phyloP scores from a whole-genome alignment of 495 filamentous ascomycete species.

The Astrothelium macrocarpum region DNA sequence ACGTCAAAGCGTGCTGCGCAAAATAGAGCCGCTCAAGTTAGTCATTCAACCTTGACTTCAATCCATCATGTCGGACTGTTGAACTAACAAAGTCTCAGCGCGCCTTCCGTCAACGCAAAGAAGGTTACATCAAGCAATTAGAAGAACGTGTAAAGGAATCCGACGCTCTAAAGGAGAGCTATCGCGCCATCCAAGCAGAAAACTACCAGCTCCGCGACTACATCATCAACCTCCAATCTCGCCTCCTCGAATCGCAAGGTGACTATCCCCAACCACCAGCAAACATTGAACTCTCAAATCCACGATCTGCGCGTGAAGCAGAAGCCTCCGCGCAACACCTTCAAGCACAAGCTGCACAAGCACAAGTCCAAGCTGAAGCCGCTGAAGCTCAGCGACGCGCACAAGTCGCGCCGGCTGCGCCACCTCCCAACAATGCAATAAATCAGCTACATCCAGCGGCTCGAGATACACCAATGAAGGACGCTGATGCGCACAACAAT shows the following conservation, averaged over 20 bases:
- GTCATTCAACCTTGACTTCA: conserved; percentile 17
- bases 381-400: conserved; percentile 1
- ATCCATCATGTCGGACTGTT: conserved; percentile 9
- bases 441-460: background rate
- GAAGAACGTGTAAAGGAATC: conserved; percentile 81
- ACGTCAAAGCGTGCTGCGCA: conserved; percentile 94
- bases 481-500: background rate
- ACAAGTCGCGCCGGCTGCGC: background rate
- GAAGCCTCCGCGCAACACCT: conserved; percentile 1
- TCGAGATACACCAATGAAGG: conserved; percentile 2
- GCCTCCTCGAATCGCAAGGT: conserved; percentile 73
- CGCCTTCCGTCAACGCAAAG: conserved; percentile 95
- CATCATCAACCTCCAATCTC: conserved; percentile 77
- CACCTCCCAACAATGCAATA: background rate
- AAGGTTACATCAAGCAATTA: conserved; percentile 93
- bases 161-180: conserved; percentile 56
- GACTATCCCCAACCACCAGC: conserved; percentile 75
- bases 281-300: conserved; percentile 45
- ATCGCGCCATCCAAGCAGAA: conserved; percentile 68
- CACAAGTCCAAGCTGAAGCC: conserved; percentile 1
- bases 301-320: conserved; percentile 13
- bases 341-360: background rate
- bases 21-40: conserved; percentile 92
- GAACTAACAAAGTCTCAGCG: conserved; percentile 46
- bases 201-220: conserved; percentile 88